These are phyloP conservation scores for Lachnellula occidentalis DNA, from an alignment of 2,329 filamentous ascomycete species.

Conservation along the genomic window DNA sequence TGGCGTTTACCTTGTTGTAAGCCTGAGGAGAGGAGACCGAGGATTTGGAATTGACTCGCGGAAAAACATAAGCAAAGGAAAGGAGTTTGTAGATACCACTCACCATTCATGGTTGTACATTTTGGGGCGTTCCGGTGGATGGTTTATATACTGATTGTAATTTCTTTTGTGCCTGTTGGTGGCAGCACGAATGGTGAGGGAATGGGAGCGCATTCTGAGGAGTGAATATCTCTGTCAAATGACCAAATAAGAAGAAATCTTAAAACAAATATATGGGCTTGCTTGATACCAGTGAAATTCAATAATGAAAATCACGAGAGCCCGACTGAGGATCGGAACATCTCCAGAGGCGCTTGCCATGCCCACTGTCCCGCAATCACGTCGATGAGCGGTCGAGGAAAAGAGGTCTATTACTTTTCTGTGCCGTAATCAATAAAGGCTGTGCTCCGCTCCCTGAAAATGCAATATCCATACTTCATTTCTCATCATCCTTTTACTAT, in stretches of 20 bases:
- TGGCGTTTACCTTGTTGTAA: neutral
- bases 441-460: neutral
- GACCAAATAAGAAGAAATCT: neutral
- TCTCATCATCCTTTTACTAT: neutral
- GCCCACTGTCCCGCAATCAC: too few species aligned
- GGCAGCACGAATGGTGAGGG: too few species aligned
- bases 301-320: too few species aligned
- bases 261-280: neutral
- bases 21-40: neutral
- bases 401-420: neutral
- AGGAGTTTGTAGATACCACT: neutral
- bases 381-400: neutral
- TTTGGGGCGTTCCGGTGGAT: neutral
- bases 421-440: neutral
- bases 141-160: neutral
- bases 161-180: neutral
- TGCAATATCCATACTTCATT: neutral
- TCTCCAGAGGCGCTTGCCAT: too few species aligned
- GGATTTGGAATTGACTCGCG: neutral
- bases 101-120: neutral
- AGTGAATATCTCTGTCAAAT: neutral
- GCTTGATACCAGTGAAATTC: too few species aligned
- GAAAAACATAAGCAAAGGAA: neutral
- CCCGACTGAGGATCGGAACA: too few species aligned
- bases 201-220: neutral